phyloP scores from a whole-genome alignment of 768 basidiomycete species.

The Trametes gibbosa region DNA sequence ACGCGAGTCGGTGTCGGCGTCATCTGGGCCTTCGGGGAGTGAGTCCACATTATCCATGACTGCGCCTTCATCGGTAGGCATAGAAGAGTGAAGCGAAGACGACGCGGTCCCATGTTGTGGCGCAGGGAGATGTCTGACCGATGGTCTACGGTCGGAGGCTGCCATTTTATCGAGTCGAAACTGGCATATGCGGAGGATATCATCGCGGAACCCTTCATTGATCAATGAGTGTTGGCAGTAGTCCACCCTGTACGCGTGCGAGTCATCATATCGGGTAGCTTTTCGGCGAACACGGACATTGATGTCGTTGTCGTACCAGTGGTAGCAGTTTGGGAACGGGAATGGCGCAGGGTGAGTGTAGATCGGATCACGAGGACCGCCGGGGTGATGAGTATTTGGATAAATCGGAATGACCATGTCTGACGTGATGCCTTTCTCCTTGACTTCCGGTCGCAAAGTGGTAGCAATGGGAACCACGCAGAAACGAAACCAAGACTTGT shows the following conservation, averaged over 20 bases:
- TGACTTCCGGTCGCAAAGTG: not conserved
- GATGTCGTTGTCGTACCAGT: not conserved
- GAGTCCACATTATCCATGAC: not conserved
- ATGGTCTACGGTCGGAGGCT: too few relatives aligned
- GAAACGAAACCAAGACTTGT: not conserved
- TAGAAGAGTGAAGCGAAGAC: not conserved
- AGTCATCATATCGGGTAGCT: not conserved
- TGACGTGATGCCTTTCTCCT: not conserved
- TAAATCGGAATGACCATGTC: conserved; percentile 11
- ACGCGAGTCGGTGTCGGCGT: not conserved
- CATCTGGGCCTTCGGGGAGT: not conserved
- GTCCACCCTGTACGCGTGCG: not conserved
- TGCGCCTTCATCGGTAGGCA: not conserved
- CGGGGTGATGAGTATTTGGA: not conserved
- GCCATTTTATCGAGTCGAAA: too few relatives aligned
- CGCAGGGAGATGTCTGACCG: too few relatives aligned
- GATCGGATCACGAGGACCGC: not conserved
- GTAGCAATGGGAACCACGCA: not conserved
- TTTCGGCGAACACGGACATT: not conserved
- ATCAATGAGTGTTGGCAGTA: not conserved
- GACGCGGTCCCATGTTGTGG: too few relatives aligned
- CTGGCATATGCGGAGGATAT: not conserved
- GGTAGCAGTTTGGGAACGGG: conserved; percentile 9
- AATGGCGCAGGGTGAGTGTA: not conserved
- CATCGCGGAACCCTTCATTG: not conserved